Evolutionary conservation across 1,284 basidiomycete genomes (phyloP).

Genomic region (Thecaphora frezii): DNA sequence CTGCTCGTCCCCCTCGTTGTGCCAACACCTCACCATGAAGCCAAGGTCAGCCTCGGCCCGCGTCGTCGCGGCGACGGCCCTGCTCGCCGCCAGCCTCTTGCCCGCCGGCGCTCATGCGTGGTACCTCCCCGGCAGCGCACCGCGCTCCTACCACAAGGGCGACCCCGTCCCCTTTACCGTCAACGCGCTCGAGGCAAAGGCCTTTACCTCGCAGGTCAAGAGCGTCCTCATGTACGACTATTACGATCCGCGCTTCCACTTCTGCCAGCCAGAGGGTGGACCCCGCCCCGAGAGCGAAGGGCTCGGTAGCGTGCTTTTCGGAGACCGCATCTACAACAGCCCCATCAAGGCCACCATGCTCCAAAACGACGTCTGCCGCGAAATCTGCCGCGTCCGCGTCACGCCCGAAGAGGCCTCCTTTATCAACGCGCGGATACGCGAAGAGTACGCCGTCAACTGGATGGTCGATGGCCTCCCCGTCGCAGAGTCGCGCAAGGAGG

Average conservation of each 20-base stretch:
- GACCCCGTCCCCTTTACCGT: slow-evolving; percentile 58
- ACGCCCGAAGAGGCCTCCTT: slow-evolving; percentile 76
- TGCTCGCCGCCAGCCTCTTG: neutral
- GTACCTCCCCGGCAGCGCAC: slow-evolving; percentile 60
- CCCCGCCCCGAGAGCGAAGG: slow-evolving; percentile 80
- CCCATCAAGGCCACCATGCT: slow-evolving; percentile 82
- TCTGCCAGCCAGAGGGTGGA: slow-evolving; percentile 79
- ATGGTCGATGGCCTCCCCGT: slow-evolving; percentile 91
- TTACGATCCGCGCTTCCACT: slow-evolving; percentile 80
- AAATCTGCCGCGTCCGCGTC: slow-evolving; percentile 72
- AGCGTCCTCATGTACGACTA: slow-evolving; percentile 66
- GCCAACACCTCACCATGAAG: too few species aligned
- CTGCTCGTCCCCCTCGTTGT: too few species aligned
- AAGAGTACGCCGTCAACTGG: slow-evolving; percentile 94
- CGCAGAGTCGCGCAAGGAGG: slow-evolving; percentile 61
- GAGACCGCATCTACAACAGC: slow-evolving; percentile 90
- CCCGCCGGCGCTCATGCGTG: slow-evolving; percentile 30
- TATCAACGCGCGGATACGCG: slow-evolving; percentile 85
- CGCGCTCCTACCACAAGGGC: slow-evolving; percentile 55
- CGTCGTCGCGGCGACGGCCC: neutral
- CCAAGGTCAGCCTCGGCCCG: too few species aligned
- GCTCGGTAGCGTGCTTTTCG: slow-evolving; percentile 89
- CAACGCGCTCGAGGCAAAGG: slow-evolving; percentile 58
- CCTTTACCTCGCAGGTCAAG: slow-evolving; percentile 48
- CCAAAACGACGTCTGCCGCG: slow-evolving; percentile 72